Percentiles rank a stretch among this genome's conserved stretches.
phyloP scores from a whole-genome alignment of 2,329 filamentous ascomycete genomes.

The Myriosclerotinia curreyana region DNA sequence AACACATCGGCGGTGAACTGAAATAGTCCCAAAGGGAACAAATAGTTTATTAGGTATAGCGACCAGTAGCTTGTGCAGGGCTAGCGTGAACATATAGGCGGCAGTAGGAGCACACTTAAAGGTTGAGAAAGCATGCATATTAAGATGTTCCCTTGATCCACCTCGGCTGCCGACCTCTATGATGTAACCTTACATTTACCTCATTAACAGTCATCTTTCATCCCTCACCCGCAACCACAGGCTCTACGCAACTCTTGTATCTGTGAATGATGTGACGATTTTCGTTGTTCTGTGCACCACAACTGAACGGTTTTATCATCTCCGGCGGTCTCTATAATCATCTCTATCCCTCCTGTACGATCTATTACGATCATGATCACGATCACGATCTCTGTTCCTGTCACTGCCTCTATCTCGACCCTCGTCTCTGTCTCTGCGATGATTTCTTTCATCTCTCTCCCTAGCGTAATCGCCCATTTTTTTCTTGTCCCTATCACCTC shows the following conservation, averaged over 20 bases:
- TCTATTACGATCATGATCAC: conserved; percentile 18
- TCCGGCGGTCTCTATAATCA: conserved; percentile 30
- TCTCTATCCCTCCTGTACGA: conserved; percentile 35
- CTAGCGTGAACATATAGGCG: too few species aligned
- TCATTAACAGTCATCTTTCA: neutral
- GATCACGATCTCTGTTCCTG: conserved; percentile 31
- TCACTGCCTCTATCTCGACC: conserved; percentile 38
- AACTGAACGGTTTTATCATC: conserved; percentile 10
- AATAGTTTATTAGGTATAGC: too few species aligned
- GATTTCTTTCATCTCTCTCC: conserved; percentile 43
- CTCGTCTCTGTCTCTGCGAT: conserved; percentile 38
- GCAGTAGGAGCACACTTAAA: too few species aligned
- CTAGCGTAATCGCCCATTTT: conserved; percentile 44
- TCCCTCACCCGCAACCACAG: neutral
- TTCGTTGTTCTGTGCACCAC: conserved; percentile 16
- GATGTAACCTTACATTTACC: neutral
- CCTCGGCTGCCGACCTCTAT: neutral
- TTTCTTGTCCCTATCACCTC: conserved; percentile 42
- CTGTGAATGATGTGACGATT: neutral
- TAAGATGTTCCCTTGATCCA: neutral
- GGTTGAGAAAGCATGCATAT: neutral
- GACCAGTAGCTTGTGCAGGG: too few species aligned
- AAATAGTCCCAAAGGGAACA: too few species aligned
- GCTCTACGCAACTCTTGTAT: neutral
- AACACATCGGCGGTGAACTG: too few species aligned